Base-by-base conservation (phyloP, 2,329 filamentous ascomycete genomes). In the Mycogone perniciosa region DNA sequence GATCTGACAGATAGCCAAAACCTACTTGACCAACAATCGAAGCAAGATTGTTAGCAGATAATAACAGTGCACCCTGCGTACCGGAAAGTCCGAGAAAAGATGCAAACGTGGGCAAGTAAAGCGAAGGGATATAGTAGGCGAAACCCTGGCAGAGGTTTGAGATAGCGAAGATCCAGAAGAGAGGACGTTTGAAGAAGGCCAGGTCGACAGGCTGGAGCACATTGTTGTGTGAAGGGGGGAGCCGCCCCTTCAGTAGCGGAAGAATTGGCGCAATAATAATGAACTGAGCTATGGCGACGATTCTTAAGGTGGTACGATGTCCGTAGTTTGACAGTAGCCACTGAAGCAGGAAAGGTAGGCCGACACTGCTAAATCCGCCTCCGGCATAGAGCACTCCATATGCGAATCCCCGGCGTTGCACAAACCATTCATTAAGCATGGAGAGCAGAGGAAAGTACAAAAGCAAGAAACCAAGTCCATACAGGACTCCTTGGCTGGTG, bases 301-400 rank as follows among this genome's bases (percentile, higher is more conserved):
- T 66, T 39, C 75, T 71, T 47, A 84, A 61, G 0, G 81, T 81
- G 1, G 71, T 75, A 20, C 71, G 68, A 56, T 76, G 76, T 5
- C 79, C 80, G 46, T 75, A 74, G 2, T 61, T 58, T 40, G 69
- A 64, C 6, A 84, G 76, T 10, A 83, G 68, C 45, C 62, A 63
- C 44, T 79, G 71, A 39, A 84, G 67, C 4, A 83, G 56, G 34
- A 83, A 70, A 0, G 67, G 67, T 4, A 81, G 59, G 1, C 73
- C 59, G 33, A 79, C 72, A 31, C 78, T 78, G 0, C 72, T 74
- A 5, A 78, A 60, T 0, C 77, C 75, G 0, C 75, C 76, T 2
- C 76, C 72, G 8, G 74, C 75, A 75, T 77, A 83, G 73, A 85
- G 80, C 45, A 82, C 74, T n/a, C 83, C 83, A 58, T 79, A 81